phyloP scores from a whole-genome alignment of 1,139 yeast species.

The Saccharomycopsis hybrid region DNA sequence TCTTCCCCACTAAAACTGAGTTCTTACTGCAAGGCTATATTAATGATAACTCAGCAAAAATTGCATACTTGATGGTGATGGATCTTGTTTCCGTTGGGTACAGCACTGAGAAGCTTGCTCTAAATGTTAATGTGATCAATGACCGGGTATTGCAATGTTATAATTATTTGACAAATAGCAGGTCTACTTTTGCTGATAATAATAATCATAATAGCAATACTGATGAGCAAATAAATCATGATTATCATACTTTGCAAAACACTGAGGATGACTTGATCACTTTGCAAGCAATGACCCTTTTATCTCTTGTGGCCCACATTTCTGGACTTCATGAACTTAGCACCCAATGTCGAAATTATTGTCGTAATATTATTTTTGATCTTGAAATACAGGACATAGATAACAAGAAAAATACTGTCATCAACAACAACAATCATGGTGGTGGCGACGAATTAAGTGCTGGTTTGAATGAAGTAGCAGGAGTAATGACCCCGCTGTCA shows the following conservation, averaged over 20 bases:
- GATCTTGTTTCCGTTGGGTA: slow-evolving; percentile 43
- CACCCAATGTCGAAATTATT: slow-evolving; percentile 34
- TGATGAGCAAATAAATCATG: too few species aligned
- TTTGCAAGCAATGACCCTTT: slow-evolving; percentile 35
- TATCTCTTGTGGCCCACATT: slow-evolving; percentile 40
- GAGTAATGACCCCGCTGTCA: too few species aligned
- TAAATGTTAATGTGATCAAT: slow-evolving; percentile 32
- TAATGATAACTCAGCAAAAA: slow-evolving; percentile 28
- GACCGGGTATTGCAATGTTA: slow-evolving; percentile 33
- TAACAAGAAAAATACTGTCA: too few species aligned
- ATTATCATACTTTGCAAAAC: too few species aligned
- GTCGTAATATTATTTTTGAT: slow-evolving; percentile 33
- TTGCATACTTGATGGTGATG: slow-evolving; percentile 39
- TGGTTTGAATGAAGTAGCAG: too few species aligned
- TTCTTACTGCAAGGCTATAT: slow-evolving; percentile 32
- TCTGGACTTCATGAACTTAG: slow-evolving; percentile 42
- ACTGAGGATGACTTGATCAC: slow-evolving; percentile 33
- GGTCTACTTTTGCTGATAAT: neutral
- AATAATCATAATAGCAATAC: too few species aligned
- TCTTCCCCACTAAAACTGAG: slow-evolving; percentile 35
- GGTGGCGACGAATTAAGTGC: too few species aligned
- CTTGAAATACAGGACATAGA: slow-evolving; percentile 34
- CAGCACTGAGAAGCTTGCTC: slow-evolving; percentile 29
- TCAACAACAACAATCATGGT: too few species aligned
- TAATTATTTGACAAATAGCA: slow-evolving; percentile 29